Evolutionary conservation across 1,139 yeast genomes (phyloP).

Genomic region (Kodamaea anthophila): DNA sequence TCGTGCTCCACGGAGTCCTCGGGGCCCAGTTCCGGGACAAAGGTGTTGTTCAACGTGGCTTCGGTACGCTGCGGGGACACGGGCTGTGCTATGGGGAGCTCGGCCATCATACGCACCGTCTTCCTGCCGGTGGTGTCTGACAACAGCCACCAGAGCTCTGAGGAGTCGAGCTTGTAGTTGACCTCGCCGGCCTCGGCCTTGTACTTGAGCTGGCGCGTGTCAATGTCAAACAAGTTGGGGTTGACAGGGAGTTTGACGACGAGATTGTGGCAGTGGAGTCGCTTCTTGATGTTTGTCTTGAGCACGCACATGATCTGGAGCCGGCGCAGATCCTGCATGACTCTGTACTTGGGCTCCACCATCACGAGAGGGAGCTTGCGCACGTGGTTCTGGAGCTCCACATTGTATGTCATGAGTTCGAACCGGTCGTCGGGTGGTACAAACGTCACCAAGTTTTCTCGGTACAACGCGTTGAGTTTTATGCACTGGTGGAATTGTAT

Average conservation of each 20-base stretch:
- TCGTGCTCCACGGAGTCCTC: constrained; percentile 20
- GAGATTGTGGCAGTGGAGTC: constrained; percentile 30
- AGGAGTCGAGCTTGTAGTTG: constrained; percentile 36
- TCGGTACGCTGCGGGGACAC: constrained; percentile 5
- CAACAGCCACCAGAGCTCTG: constrained; percentile 57
- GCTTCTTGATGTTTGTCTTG: constrained; percentile 29
- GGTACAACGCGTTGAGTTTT: constrained; percentile 32
- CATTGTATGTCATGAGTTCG: constrained; percentile 33
- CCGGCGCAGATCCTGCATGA: constrained; percentile 17
- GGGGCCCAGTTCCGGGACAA: constrained; percentile 9
- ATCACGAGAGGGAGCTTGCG: constrained; percentile 32
- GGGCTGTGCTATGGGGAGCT: constrained; percentile 17
- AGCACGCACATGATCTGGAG: constrained; percentile 35
- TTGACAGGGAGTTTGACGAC: constrained; percentile 31
- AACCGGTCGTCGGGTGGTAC: constrained; percentile 45
- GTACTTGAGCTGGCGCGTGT: constrained; percentile 24
- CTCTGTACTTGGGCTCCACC: constrained; percentile 31
- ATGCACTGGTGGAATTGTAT: constrained; percentile 46
- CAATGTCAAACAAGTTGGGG: constrained; percentile 28
- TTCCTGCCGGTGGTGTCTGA: constrained; percentile 49
- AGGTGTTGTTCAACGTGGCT: constrained; percentile 7
- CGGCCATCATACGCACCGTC: constrained; percentile 41
- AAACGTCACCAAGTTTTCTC: constrained; percentile 34
- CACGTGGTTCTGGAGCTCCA: constrained; percentile 34
- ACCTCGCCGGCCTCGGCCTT: constrained; percentile 41